Base-by-base conservation (phyloP, 2,329 filamentous ascomycete species). In the Penicillium paneum region DNA sequence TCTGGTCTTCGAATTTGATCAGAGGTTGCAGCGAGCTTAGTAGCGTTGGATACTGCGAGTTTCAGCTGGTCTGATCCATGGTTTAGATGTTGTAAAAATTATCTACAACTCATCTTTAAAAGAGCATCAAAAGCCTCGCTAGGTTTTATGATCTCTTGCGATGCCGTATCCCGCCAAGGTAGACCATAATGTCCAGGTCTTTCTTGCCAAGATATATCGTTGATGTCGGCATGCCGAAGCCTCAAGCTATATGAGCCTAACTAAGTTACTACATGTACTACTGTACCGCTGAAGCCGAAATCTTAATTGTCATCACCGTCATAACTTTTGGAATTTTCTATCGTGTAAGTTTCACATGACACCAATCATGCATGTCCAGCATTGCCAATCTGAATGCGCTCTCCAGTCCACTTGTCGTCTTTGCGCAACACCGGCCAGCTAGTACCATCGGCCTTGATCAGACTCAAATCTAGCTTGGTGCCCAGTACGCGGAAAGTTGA, bases 371-470 rank as follows among this genome's bases (percentile, higher is more conserved):
- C 79, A 54, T 81, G 79, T 32, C 87, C 91, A 47, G 94, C 91
- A 61, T 86, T 82, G 13, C 94, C 94, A 60, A 95, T 81, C 75
- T 99, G 94, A 61, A 97, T 85, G 65, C 96, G 96, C 76, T 96
- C 89, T 3, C 86, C 86, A 3, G 83, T 85, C 62, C 78, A 79
- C 61, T 77, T 81, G 65, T 96, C 91, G 65, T 94, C 90, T 55
- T 85, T 88, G 57, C 90, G 83, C 67, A 97, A 75, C 5, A 94
- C 89, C 32, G 91, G 89, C 92, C 92, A 97, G 67, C 90, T 89
- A 39, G 81, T 81, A 11, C 86, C 88, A 64, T 92, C 88, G 2
- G 86, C 86, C 76, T 88, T 88, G 28, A 73, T 83, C 51, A 97
- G 76, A 28, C 79, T 87, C 67, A 96, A 77, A 74, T 97, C 92